phyloP scores from a whole-genome alignment of 2,329 filamentous ascomycete genomes.

The Arthrobotrys iridis region DNA sequence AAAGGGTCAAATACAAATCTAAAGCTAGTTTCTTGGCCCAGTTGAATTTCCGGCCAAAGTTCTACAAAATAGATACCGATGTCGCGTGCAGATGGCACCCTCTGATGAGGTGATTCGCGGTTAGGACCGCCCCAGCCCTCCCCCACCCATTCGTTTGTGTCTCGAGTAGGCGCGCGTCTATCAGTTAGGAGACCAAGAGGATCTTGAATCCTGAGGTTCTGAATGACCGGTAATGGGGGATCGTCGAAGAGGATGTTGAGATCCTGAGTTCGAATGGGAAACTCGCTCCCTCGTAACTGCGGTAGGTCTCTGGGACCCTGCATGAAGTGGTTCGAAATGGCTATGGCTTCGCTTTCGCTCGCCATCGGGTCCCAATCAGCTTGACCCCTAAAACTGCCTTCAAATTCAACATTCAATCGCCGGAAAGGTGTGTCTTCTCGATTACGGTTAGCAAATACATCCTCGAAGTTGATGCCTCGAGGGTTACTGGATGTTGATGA shows the following conservation, averaged over 20 bases:
- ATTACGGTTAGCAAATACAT: neutral
- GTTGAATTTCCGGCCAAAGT: neutral
- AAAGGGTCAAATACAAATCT: constrained; percentile 27
- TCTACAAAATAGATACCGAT: neutral
- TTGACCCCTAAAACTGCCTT: neutral
- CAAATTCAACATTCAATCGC: neutral
- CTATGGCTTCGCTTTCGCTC: neutral
- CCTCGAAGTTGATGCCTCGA: neutral
- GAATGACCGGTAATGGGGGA: neutral
- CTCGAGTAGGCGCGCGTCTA: neutral
- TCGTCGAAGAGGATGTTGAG: neutral
- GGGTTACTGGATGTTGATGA: neutral
- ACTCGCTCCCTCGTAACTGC: neutral
- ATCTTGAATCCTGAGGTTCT: constrained; percentile 9
- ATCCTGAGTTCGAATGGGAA: neutral
- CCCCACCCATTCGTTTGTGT: neutral
- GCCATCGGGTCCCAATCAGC: constrained; percentile 9
- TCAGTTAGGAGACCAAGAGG: neutral
- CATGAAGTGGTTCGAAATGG: neutral
- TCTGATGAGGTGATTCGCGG: neutral
- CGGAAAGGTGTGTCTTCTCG: neutral
- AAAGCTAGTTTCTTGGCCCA: neutral
- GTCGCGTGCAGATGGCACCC: neutral
- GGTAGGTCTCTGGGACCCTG: neutral
- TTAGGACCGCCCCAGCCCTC: neutral